Base-by-base conservation (phyloP, 2,329 filamentous ascomycete species). In the Trichoderma lentiforme region DNA sequence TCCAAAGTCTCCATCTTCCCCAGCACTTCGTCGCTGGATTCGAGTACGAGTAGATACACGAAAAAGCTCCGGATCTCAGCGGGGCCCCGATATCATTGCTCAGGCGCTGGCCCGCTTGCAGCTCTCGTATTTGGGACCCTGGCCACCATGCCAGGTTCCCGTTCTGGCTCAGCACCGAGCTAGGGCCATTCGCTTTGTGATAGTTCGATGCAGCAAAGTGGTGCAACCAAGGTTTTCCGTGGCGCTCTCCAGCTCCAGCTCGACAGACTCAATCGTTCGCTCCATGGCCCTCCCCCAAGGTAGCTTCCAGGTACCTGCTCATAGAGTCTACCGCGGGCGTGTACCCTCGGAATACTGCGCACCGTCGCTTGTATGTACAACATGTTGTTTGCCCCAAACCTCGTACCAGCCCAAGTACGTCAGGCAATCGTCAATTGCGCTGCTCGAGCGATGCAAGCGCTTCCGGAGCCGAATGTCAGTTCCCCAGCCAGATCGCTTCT, bases 361-460 rank as follows among this genome's bases (percentile, higher is more conserved):
- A 24, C 26, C 18, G 30, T 36, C 32, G 28, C 30, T 21, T 63
- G 14, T 21, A 36, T 32, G 70, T 63, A 72, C 34, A 36, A 43
- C 58, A 32, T 34, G 57, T 21, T 61, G 67, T 70, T 32, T 57
- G 39, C 66, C 66, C 57, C 32, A 15, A 24, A 36, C 24, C 64
- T 67, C 26, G 18, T 70, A 60, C 57, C 21, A 18, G 18, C n/a
- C n/a, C 30, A 60, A 56, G 61, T 72, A 72, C 71, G 71, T 72
- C 71, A 72, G 60, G 60, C 53, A 56, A 70, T 61, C 71, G 71
- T 72, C 71, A 72, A 72, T n/a, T 57, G 66, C 47, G 61, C 66
- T 43, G 57, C 53, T 39, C 24, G 36, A 26, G 30, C 65, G 34
- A 67, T 57, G 64, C 64, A 72, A 68, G 71, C 71, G 71, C 71